Conservation (phyloP, 768 basidiomycete genomes). For the Boletus subcaerulescens region DNA sequence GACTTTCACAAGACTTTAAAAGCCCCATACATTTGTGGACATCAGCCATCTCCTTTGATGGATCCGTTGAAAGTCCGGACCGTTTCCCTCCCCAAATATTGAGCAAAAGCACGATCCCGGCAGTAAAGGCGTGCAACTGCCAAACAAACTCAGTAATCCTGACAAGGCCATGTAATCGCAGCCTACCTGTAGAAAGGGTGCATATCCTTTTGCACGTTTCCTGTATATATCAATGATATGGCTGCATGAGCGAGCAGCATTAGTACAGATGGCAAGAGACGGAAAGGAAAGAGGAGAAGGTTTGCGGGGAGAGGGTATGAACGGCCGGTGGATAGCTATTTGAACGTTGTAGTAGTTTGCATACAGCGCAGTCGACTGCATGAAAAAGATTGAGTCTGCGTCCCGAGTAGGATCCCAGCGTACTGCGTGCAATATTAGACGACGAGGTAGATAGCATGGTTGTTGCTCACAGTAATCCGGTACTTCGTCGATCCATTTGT, state of each 20-base stretch:
- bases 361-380: slow-evolving; percentile 51
- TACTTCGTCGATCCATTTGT: slow-evolving; percentile 73
- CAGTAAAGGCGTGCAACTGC: slow-evolving; percentile 43
- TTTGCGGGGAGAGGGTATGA: slow-evolving; percentile 65
- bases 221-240: slow-evolving; percentile 65
- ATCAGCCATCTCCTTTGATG: slow-evolving; percentile 46
- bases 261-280: slow-evolving; percentile 82
- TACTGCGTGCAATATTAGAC: slow-evolving; percentile 26
- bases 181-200: slow-evolving; percentile 31
- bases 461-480: slow-evolving; percentile 41
- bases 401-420: slow-evolving; percentile 46
- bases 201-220: slow-evolving; percentile 28
- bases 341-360: slow-evolving; percentile 53
- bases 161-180: no score
- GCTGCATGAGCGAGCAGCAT: slow-evolving; percentile 72
- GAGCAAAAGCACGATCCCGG: slow-evolving; percentile 52
- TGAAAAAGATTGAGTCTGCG: slow-evolving; percentile 35
- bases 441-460: background rate
- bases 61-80: slow-evolving; percentile 39
- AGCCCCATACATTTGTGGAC: slow-evolving; percentile 48
- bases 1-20: slow-evolving; percentile 35
- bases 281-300: slow-evolving; percentile 46
- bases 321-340: slow-evolving; percentile 76
- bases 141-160: background rate
- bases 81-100: slow-evolving; percentile 54